Base-by-base conservation (phyloP, 106 monocot genomes). In the Xerophyta viscosa region DNA sequence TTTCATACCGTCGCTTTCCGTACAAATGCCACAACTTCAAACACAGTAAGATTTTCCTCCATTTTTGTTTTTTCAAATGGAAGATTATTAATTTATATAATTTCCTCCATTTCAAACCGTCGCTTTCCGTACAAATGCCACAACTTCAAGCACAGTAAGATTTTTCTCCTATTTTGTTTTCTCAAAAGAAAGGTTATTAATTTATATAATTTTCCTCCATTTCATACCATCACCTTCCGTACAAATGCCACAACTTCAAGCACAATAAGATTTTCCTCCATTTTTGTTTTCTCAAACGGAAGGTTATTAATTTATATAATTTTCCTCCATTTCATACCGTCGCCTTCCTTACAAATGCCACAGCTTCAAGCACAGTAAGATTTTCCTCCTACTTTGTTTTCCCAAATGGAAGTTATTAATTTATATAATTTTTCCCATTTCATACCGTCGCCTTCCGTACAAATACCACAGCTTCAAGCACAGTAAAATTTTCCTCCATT, bases 41-140 rank as follows among this genome's bases (percentile, higher is more conserved):
- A 28, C 72, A 29, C 87, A 79, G 77, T 74, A 74, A 61, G 71
- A 2, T 6, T 54, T 27, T 18, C 36, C 11, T 18, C 48, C 11
- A 26, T 9, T 12, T 61, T 4, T 56, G 2, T 43, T 14, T 49
- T 2, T 47, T 20, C n/a, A n/a, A n/a, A n/a, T n/a, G n/a, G n/a
- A n/a, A n/a, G n/a, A n/a, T n/a, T n/a, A n/a, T n/a, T n/a, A n/a
- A n/a, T n/a, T n/a, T n/a, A n/a, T n/a, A n/a, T n/a, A n/a, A n/a
- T n/a, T n/a, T n/a, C n/a, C n/a, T n/a, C n/a, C 88, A 92, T 66
- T 81, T 84, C 49, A 83, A 72, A 51, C 83, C 79, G 48, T 39
- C 80, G 22, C 66, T 65, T 21, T 42, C 73, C 50, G 65, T 60
- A 31, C 87, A 87, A 69, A 31, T 73, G 57, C 52, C 87, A 59